Conservation (phyloP, 495 filamentous ascomycete species). For the Trichoderma gamsii region DNA sequence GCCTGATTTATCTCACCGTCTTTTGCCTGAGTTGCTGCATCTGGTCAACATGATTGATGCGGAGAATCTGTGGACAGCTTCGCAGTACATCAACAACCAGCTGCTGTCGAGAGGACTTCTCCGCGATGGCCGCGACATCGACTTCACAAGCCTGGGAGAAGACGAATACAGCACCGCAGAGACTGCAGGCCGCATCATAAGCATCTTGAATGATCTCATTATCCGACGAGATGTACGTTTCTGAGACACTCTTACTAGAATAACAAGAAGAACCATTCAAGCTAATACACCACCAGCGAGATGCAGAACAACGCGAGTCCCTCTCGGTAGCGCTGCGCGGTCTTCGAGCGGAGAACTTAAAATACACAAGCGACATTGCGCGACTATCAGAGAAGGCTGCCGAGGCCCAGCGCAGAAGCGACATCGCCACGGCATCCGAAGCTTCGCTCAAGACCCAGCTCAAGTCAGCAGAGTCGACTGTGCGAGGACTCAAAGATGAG, state of each 20-base stretch:
- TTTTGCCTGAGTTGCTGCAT: background rate
- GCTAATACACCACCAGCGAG: slow-evolving; percentile 51
- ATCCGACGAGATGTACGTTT: slow-evolving; percentile 67
- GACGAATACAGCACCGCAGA: slow-evolving; percentile 56
- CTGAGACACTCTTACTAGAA: background rate
- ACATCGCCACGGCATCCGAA: slow-evolving; percentile 67
- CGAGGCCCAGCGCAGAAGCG: slow-evolving; percentile 69
- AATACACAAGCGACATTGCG: slow-evolving; percentile 54
- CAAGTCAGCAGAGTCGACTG: slow-evolving; percentile 61
- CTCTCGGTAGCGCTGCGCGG: slow-evolving; percentile 72
- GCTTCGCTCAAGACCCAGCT: slow-evolving; percentile 61
- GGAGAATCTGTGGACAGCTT: slow-evolving; percentile 78
- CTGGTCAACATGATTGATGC: slow-evolving; percentile 57
- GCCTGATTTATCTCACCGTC: background rate
- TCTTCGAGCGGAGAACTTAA: slow-evolving; percentile 63
- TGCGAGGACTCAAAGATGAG: slow-evolving; percentile 71
- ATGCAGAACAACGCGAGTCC: slow-evolving; percentile 76
- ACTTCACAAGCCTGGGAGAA: slow-evolving; percentile 72
- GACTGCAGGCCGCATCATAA: slow-evolving; percentile 82
- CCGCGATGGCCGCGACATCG: slow-evolving; percentile 74
- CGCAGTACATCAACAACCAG: slow-evolving; percentile 93
- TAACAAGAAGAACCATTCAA: background rate
- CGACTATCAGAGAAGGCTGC: slow-evolving; percentile 61
- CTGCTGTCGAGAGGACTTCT: slow-evolving; percentile 83
- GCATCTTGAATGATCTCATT: slow-evolving; percentile 87